A percentile compares a stretch with the other conserved stretches of the same genome.
These are phyloP conservation scores for Cladosporium sp. DNA, from an alignment of 2,329 filamentous ascomycete genomes.

Conservation along the genomic window DNA sequence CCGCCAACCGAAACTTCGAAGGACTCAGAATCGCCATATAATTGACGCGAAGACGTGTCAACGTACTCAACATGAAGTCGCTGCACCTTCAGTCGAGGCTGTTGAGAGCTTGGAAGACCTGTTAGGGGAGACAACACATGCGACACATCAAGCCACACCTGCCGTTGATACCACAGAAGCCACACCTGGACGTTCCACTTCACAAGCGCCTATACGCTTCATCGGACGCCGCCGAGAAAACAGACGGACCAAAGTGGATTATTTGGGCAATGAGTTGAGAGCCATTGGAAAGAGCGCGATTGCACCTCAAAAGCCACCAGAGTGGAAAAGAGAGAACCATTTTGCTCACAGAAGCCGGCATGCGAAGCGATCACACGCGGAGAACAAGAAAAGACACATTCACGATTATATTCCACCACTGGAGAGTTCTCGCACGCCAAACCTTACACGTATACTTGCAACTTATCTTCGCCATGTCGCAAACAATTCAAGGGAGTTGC, in stretches of 20 bases:
- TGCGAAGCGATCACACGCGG: not conserved
- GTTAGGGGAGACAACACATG: not conserved
- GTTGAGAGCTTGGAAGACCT: not conserved
- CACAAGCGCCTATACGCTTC: not conserved
- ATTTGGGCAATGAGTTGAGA: conserved; percentile 8
- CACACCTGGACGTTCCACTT: not conserved
- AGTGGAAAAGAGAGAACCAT: conserved; percentile 1
- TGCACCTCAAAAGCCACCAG: conserved; percentile 11
- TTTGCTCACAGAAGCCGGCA: conserved; percentile 2
- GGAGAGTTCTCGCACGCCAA: conserved; percentile 11
- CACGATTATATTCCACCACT: conserved; percentile 1
- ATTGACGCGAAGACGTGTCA: not conserved
- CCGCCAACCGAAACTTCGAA: not conserved
- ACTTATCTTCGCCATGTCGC: conserved; percentile 25
- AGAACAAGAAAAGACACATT: conserved; percentile 21
- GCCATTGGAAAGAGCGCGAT: not conserved
- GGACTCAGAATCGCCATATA: not conserved
- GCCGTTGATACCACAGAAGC: not conserved
- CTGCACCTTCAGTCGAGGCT: not conserved
- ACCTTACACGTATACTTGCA: conserved; percentile 26
- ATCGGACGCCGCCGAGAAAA: conserved; percentile 5
- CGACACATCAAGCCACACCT: not conserved
- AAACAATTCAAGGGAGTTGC: not conserved
- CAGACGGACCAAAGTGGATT: conserved; percentile 11
- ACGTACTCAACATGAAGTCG: not conserved